Evolutionary conservation across 495 filamentous ascomycete genomes (phyloP).

Genomic region (Penicillium manginii): DNA sequence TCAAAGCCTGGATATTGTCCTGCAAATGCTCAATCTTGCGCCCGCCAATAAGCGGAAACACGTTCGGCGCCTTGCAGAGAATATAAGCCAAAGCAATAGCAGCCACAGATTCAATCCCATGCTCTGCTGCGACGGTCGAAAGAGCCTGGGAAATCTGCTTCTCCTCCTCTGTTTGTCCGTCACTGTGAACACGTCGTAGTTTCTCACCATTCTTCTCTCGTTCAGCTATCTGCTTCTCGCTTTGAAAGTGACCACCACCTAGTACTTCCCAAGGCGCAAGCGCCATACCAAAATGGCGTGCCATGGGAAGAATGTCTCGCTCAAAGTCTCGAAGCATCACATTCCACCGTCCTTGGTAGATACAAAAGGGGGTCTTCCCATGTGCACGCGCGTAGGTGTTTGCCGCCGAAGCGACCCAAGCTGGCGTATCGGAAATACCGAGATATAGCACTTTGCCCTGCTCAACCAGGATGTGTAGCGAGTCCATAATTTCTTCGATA

Average conservation of each 20-base stretch:
- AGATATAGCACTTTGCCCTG: constrained; percentile 66
- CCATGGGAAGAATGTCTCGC: constrained; percentile 62
- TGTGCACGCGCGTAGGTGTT: constrained; percentile 64
- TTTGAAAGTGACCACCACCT: constrained; percentile 58
- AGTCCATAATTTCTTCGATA: constrained; percentile 64
- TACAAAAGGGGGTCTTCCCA: constrained; percentile 62
- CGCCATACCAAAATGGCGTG: constrained; percentile 56
- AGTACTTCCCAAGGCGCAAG: constrained; percentile 60
- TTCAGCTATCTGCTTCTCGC: constrained; percentile 33
- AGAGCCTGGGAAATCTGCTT: constrained; percentile 48
- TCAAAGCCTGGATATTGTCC: constrained; percentile 64
- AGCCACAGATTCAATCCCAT: constrained; percentile 50
- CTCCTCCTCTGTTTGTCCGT: constrained; percentile 42
- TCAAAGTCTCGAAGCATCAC: constrained; percentile 57
- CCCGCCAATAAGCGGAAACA: constrained; percentile 76
- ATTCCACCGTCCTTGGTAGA: constrained; percentile 71
- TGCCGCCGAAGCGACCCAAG: constrained; percentile 63
- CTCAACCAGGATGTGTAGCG: constrained; percentile 58
- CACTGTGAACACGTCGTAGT: constrained; percentile 24
- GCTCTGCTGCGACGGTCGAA: constrained; percentile 53
- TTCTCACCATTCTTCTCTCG: constrained; percentile 36
- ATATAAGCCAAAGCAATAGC: constrained; percentile 75
- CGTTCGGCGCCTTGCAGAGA: constrained; percentile 71
- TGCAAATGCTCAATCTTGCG: constrained; percentile 66
- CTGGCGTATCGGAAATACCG: constrained; percentile 64